phyloP scores from a whole-genome alignment of 2,329 filamentous ascomycete genomes.

The Cordyceps fumosorosea region DNA sequence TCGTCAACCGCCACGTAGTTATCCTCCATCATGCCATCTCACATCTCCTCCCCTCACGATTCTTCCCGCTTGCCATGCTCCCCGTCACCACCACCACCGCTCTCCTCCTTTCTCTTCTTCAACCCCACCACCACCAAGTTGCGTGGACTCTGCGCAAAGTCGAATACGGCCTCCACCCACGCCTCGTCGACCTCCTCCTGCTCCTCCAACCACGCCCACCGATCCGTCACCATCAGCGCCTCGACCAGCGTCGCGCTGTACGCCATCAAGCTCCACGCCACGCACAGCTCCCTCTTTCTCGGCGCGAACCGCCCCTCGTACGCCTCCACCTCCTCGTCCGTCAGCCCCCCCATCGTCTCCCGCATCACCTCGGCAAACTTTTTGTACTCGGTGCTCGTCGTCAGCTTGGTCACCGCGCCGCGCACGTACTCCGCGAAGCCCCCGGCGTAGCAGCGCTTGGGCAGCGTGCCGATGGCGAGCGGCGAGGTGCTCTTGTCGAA shows the following conservation, averaged over 20 bases:
- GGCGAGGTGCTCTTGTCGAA: slow-evolving; percentile 62
- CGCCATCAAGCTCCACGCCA: slow-evolving; percentile 93
- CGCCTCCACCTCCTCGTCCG: slow-evolving; percentile 64
- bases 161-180: slow-evolving; percentile 93
- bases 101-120: slow-evolving; percentile 46
- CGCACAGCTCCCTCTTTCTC: slow-evolving; percentile 72
- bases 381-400: slow-evolving; percentile 48
- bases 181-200: slow-evolving; percentile 63
- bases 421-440: slow-evolving; percentile 67
- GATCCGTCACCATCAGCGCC: slow-evolving; percentile 81
- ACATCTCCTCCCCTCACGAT: background rate
- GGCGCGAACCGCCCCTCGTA: slow-evolving; percentile 62
- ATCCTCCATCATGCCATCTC: background rate
- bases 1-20: background rate
- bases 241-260: slow-evolving; percentile 88
- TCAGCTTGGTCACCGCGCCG: slow-evolving; percentile 72
- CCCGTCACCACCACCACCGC: background rate
- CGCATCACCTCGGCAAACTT: slow-evolving; percentile 54
- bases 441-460: slow-evolving; percentile 70
- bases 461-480: slow-evolving; percentile 78
- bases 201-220: slow-evolving; percentile 81
- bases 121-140: slow-evolving; percentile 92
- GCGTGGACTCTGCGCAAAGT: slow-evolving; percentile 76
- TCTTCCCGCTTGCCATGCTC: background rate
- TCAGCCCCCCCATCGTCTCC: slow-evolving; percentile 60